These are phyloP conservation scores for Millerago galiae DNA, from an alignment of 805 yeast genomes.

Conservation along the genomic window DNA sequence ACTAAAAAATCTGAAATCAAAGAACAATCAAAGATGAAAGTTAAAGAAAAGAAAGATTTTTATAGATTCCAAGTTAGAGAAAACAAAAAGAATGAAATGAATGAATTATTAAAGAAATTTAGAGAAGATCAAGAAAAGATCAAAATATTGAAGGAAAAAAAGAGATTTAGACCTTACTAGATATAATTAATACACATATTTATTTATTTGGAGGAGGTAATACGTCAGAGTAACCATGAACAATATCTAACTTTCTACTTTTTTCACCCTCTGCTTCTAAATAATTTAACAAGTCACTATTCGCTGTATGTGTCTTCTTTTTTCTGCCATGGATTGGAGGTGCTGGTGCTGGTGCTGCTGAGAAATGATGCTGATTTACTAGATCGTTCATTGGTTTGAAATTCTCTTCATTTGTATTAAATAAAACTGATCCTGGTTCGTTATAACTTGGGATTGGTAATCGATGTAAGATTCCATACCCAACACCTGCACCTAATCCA, in stretches of 20 bases:
- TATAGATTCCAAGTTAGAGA: constrained; percentile 96
- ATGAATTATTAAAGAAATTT: constrained; percentile 74
- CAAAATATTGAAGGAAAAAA: constrained; percentile 68
- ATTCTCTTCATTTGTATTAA: constrained; percentile 26
- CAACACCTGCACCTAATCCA: constrained; percentile 90
- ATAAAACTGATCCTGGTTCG: constrained; percentile 33
- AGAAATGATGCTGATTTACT: neutral
- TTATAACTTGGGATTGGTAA: constrained; percentile 60
- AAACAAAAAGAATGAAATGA: constrained; percentile 87
- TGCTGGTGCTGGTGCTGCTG: constrained; percentile 4
- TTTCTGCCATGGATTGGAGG: constrained; percentile 23
- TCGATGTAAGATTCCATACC: constrained; percentile 84
- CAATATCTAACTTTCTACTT: constrained; percentile 33
- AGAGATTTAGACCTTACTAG: constrained; percentile 82
- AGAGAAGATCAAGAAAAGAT: constrained; percentile 88
- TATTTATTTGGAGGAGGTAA: constrained; percentile 31
- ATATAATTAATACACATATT: constrained; percentile 23
- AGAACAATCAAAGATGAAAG: constrained; percentile 45
- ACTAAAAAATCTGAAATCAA: constrained; percentile 25
- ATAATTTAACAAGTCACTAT: constrained; percentile 30
- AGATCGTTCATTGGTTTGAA: constrained; percentile 4
- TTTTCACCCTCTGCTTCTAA: constrained; percentile 36
- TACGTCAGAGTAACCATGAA: constrained; percentile 13
- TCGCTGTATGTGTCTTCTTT: constrained; percentile 14
- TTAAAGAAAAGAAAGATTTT: constrained; percentile 81